Evolutionary conservation across 139 green algal species (phyloP), one percentile per base, ranked within the genome.

Genomic region (Coelastrella sp.): DNA sequence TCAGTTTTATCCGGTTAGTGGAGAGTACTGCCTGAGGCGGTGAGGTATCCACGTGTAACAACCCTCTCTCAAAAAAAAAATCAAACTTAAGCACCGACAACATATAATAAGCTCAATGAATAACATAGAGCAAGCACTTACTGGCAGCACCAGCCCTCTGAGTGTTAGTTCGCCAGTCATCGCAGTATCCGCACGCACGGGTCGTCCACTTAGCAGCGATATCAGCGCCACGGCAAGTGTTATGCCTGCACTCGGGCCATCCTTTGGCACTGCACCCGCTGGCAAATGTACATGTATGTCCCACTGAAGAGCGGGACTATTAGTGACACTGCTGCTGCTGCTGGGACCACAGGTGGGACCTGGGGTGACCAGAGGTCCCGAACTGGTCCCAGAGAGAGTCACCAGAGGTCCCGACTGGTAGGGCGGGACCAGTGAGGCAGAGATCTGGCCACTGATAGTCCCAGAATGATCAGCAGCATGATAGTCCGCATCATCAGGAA

Each of bases 251-350:
- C 64, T 91, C 58, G 92, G 92, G 64, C 92, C 93, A 85, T 97
- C 96, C 93, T 98, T 98, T 68, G 94, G 94, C 22, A 98, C 94
- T 58, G 93, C 93, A 2, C 96, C 96, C 60, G 95, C 88, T 16
- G 96, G 96, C 32, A 98, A 89, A 87, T 98, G 96, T 23, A 98
- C 91, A 90, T 98, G 96, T 5, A 98, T 61, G 83, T 97, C 94
- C 92, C 92, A 96, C 16, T 82, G 87, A 17, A 87, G 61, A 4
- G 85, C 73, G 74, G 88, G 66, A 14, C 74, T 64, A 54, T 54
- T 83, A 10, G 74, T 80, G 74, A 80, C 22, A 57, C 74, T 19
- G 20, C 19, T 71, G 13, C 75, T 86, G 87, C 87, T 66, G 61
- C 60, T 80, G 86, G 20, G 58, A 6, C 17, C 68, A n/a, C 47